Evolutionary conservation across 2,329 filamentous ascomycete genomes (phyloP).

Genomic region (Neofusicoccum cordaticola): DNA sequence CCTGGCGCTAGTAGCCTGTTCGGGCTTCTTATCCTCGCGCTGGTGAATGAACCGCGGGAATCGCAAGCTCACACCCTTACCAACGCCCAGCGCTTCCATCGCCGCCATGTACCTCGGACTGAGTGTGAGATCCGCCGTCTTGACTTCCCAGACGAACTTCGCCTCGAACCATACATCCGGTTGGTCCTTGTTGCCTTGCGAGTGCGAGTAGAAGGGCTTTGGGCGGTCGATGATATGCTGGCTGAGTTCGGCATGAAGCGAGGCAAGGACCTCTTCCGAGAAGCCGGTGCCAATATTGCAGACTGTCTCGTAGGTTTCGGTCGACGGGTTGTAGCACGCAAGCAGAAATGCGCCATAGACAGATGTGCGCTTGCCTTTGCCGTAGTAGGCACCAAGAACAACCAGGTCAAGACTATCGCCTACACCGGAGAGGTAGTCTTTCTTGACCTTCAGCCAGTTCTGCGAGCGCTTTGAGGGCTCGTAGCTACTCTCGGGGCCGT

Average conservation of each 20-base stretch:
- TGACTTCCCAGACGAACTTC: constrained; percentile 93
- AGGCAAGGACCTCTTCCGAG: constrained; percentile 88
- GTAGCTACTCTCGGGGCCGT: constrained; percentile 88
- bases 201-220: constrained; percentile 94
- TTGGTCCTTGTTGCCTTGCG: constrained; percentile 80
- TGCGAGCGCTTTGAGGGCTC: constrained; percentile 94
- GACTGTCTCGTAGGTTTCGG: constrained; percentile 86
- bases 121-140: constrained; percentile 90
- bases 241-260: constrained; percentile 73
- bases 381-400: constrained; percentile 89
- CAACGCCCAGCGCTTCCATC: constrained; percentile 68
- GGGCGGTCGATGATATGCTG: constrained; percentile 79
- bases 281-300: constrained; percentile 99
- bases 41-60: constrained; percentile 92
- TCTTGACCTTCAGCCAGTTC: constrained; percentile 99
- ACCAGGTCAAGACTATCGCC: constrained; percentile 96
- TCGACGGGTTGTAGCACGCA: constrained; percentile 81
- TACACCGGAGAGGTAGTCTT: constrained; percentile 91
- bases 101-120: constrained; percentile 94
- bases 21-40: constrained; percentile 92
- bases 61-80: constrained; percentile 78
- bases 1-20: constrained; percentile 77
- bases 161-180: constrained; percentile 99
- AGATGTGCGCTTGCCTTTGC: constrained; percentile 90
- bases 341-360: constrained; percentile 95